Base-by-base conservation (phyloP, 805 yeast species). In the Kregervanrija pseudodelftensis region DNA sequence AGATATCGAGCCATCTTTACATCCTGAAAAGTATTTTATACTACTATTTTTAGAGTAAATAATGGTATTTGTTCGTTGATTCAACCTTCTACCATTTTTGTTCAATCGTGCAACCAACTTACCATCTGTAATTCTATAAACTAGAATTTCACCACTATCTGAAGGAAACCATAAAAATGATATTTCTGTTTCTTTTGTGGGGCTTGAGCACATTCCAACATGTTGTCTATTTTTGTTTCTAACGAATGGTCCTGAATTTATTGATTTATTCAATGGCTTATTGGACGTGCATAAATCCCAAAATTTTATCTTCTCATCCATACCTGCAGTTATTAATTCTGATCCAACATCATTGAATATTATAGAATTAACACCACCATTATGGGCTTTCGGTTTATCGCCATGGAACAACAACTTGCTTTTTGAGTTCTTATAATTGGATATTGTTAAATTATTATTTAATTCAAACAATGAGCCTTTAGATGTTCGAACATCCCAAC, bases 401-500 rank as follows among this genome's bases (percentile, higher is more conserved):
- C 49, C 51, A 41, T 55, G 57, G 28, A 56, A 49, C 31, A 54
- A 46, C 11, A 54, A 44, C 31, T 55, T 50, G n/a, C 48, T 42
- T 49, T 55, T 35, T 45, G 44, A 54, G 40, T 54, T 49, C 5
- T 47, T 47, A n/a, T 48, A 52, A 30, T 49, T 56, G 4, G 50
- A 54, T 39, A 49, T 41, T 1, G 63, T 57, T 11, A 54, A 33
- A 39, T 57, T 57, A 40, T 78, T 67, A 56, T 87, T 90, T 46
- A 87, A 62, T 12, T 79, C 70, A 37, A 80, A 72, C 17, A 86
- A 61, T 54, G 87, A 82, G 33, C 83, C 74, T 13, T 71, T 69
- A 17, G 86, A 76, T 40, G 84, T 66, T 39, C 98, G 65, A 10
- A 88, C 74, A 59, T 90, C 98, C 97, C 97, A 90, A 0, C 90